Conservation (phyloP, 2,329 filamentous ascomycete species). For the Curvularia verruculosa region DNA sequence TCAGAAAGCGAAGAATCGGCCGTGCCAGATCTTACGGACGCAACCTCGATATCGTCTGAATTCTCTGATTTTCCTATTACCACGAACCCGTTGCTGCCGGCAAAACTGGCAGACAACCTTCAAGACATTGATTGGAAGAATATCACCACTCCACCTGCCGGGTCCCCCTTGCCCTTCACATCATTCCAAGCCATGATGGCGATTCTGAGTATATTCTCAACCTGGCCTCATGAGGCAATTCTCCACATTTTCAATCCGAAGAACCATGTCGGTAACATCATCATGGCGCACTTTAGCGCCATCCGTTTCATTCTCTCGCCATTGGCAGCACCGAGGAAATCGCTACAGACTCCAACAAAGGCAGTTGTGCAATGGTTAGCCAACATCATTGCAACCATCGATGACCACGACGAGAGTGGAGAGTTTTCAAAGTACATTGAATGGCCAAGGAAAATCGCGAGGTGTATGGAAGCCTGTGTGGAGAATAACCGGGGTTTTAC, state of each 20-base stretch:
- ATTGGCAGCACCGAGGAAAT: conserved; percentile 17
- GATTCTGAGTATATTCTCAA: conserved; percentile 22
- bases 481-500: conserved; percentile 17
- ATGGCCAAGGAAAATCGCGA: conserved; percentile 36
- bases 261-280: conserved; percentile 23
- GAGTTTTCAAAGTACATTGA: conserved; percentile 44
- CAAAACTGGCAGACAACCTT: neutral
- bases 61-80: neutral
- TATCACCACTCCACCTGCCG: conserved; percentile 12
- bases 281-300: conserved; percentile 26
- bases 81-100: conserved; percentile 18
- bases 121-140: conserved; percentile 14
- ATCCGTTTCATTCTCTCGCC: conserved; percentile 24
- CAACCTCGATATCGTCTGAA: neutral
- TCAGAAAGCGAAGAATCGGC: neutral
- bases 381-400: conserved; percentile 40
- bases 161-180: conserved; percentile 3
- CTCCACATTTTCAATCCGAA: conserved; percentile 21
- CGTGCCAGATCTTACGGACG: neutral
- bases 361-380: conserved; percentile 49
- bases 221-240: conserved; percentile 27
- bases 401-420: conserved; percentile 30
- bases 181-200: conserved; percentile 27
- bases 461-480: conserved; percentile 16
- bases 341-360: conserved; percentile 19